Evolutionary conservation across 257 asterid genomes (phyloP).

Genomic region (Plantago ovata): DNA sequence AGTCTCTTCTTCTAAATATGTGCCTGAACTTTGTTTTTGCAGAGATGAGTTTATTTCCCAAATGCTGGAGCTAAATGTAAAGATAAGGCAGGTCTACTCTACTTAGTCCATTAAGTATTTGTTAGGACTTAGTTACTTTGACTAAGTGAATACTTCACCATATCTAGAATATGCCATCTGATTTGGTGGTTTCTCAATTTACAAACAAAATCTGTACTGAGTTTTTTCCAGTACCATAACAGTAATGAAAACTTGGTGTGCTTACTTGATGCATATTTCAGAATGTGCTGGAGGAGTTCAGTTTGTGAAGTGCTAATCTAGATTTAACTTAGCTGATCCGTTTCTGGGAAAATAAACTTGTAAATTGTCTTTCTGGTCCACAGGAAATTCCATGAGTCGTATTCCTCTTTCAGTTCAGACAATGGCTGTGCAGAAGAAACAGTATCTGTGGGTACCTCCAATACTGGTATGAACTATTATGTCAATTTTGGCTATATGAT

Average conservation of each 20-base stretch:
- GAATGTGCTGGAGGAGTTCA: conserved; percentile 17
- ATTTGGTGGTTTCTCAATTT: conserved; percentile 12
- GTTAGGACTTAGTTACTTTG: background rate
- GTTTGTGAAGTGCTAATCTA: background rate
- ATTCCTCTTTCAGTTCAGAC: conserved; percentile 27
- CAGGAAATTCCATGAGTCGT: conserved; percentile 63
- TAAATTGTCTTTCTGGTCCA: conserved; percentile 13
- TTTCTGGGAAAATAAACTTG: background rate
- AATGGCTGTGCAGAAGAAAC: conserved; percentile 30
- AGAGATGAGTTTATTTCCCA: conserved; percentile 64
- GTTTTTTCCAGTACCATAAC: conserved; percentile 6
- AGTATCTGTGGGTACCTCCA: conserved; percentile 37
- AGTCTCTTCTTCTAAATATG: conserved; percentile 10
- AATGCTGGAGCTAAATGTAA: conserved; percentile 65
- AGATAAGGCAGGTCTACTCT: conserved; percentile 48
- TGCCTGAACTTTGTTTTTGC: conserved; percentile 24
- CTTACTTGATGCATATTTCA: conserved; percentile 6
- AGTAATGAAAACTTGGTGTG: conserved; percentile 7
- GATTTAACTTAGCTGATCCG: conserved; percentile 6
- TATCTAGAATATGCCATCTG: background rate
- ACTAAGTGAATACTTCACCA: background rate
- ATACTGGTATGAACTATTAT: conserved; percentile 7
- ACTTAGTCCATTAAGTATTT: conserved; percentile 5
- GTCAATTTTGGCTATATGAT: conserved; percentile 6
- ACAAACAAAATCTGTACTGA: background rate